Conservation (phyloP, 176 grass and related monocot species). For the Oryza officinalis region DNA sequence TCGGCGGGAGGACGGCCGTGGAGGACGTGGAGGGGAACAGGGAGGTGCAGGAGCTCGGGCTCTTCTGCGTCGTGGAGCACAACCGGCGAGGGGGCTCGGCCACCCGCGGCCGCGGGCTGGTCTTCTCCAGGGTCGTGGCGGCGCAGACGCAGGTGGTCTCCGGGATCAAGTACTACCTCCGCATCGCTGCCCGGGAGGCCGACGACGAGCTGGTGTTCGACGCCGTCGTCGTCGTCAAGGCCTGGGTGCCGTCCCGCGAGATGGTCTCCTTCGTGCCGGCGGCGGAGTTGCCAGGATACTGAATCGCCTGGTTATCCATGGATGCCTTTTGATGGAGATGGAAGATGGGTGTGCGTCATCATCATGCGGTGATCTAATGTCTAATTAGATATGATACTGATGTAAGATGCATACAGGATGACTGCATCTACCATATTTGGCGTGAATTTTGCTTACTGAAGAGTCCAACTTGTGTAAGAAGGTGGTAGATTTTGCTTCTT, state of each 20-base stretch:
- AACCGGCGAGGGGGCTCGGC: not conserved
- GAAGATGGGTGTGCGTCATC: not conserved
- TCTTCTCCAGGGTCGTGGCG: constrained; percentile 31
- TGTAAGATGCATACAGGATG: not conserved
- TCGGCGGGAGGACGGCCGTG: constrained; percentile 21
- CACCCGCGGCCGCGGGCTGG: not conserved
- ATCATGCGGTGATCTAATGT: not conserved
- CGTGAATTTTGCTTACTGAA: not conserved
- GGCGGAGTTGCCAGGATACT: not conserved
- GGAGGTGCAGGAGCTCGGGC: constrained; percentile 41
- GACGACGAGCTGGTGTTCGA: constrained; percentile 19
- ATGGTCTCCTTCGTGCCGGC: constrained; percentile 42
- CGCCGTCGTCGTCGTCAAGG: constrained; percentile 37
- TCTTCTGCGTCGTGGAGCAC: constrained; percentile 43
- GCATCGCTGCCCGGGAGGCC: not conserved
- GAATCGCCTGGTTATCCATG: not conserved
- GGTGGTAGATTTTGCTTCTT: not conserved
- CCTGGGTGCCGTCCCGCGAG: constrained; percentile 37
- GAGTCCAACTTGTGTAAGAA: not conserved
- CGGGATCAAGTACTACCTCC: constrained; percentile 42
- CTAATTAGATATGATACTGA: not conserved
- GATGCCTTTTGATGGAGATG: no score
- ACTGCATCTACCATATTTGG: not conserved
- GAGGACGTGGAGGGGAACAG: constrained; percentile 30
- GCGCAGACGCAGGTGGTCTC: constrained; percentile 39